Evolutionary conservation across 108 stramenopile species (phyloP).

Genomic region (Schizochytrium sp.): DNA sequence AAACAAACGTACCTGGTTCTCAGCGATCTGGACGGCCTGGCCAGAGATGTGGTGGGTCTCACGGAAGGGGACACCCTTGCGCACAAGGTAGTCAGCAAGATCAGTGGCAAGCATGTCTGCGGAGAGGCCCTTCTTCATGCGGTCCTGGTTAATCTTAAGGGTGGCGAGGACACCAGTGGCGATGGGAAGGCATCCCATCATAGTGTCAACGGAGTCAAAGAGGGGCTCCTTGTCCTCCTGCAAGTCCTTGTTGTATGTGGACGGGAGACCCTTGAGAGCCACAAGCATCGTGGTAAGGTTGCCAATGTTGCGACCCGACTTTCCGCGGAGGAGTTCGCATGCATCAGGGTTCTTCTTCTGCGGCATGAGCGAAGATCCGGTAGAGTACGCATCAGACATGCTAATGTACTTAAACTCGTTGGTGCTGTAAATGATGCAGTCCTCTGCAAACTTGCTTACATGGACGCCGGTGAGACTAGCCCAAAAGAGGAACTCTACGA

Average conservation of each 20-base stretch:
- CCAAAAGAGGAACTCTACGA: slow-evolving; percentile 98
- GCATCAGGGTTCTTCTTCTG: slow-evolving; percentile 99
- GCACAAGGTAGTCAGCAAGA: slow-evolving; percentile 97
- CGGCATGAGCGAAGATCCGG: slow-evolving; percentile 98
- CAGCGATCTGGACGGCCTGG: slow-evolving; percentile 77
- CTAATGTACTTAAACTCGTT: slow-evolving; percentile 88
- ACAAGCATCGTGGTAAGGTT: slow-evolving; percentile 89
- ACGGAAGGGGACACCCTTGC: slow-evolving; percentile 98
- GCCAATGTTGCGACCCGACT: slow-evolving; percentile 94
- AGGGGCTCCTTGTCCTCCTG: slow-evolving; percentile 99
- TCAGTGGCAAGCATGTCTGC: slow-evolving; percentile 99
- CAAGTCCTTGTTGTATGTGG: slow-evolving; percentile 99
- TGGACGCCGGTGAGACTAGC: slow-evolving; percentile 89
- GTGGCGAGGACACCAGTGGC: slow-evolving; percentile 94
- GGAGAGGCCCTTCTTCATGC: slow-evolving; percentile 85
- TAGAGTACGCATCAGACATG: slow-evolving; percentile 97
- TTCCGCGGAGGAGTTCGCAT: slow-evolving; percentile 95
- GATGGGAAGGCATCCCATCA: slow-evolving; percentile 94
- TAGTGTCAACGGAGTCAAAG: slow-evolving; percentile 92
- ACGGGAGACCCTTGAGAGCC: slow-evolving; percentile 95
- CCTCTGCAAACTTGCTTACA: slow-evolving; percentile 96
- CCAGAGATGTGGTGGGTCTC: slow-evolving; percentile 98
- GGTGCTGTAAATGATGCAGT: slow-evolving; percentile 92
- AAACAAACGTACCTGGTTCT: slow-evolving; percentile 64
- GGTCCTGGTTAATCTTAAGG: slow-evolving; percentile 89